A percentile compares a stretch with the other conserved stretches of the same genome.
phyloP scores from a whole-genome alignment of 2,329 filamentous ascomycete genomes.

The Aphanoascus verrucosus region DNA sequence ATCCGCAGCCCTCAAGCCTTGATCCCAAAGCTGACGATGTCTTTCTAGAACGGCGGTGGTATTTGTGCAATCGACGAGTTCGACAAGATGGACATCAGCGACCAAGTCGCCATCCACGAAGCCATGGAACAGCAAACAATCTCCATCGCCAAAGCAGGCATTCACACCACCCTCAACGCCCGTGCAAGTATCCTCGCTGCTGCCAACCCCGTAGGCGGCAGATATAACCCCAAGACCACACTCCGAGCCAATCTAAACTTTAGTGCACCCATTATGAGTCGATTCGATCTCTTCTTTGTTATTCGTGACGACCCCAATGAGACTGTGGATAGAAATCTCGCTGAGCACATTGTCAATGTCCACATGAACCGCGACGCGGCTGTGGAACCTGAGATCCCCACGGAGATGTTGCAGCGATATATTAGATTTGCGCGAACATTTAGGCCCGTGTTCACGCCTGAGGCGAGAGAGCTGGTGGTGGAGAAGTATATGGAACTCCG shows the following conservation, averaged over 20 bases:
- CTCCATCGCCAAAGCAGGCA: conserved; percentile 95
- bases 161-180: conserved; percentile 93
- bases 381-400: conserved; percentile 85
- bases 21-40: conserved; percentile 7
- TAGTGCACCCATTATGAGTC: conserved; percentile 97
- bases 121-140: conserved; percentile 99
- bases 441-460: conserved; percentile 79
- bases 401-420: conserved; percentile 91
- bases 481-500: conserved; percentile 92
- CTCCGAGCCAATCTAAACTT: conserved; percentile 95
- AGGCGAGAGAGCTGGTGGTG: conserved; percentile 75
- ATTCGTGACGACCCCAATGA: conserved; percentile 96
- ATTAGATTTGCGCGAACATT: conserved; percentile 95
- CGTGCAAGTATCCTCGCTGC: conserved; percentile 91
- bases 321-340: conserved; percentile 75
- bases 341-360: conserved; percentile 86
- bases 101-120: conserved; percentile 98
- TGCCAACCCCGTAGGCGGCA: conserved; percentile 86
- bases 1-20: background rate
- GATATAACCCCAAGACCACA: conserved; percentile 91
- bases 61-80: conserved; percentile 99
- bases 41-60: conserved; percentile 57
- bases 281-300: conserved; percentile 98
- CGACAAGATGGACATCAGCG: conserved; percentile 97
- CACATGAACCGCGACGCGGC: conserved; percentile 89